These are phyloP conservation scores for Yamadazyma akitaensis DNA, from an alignment of 805 yeast species.

Conservation along the genomic window DNA sequence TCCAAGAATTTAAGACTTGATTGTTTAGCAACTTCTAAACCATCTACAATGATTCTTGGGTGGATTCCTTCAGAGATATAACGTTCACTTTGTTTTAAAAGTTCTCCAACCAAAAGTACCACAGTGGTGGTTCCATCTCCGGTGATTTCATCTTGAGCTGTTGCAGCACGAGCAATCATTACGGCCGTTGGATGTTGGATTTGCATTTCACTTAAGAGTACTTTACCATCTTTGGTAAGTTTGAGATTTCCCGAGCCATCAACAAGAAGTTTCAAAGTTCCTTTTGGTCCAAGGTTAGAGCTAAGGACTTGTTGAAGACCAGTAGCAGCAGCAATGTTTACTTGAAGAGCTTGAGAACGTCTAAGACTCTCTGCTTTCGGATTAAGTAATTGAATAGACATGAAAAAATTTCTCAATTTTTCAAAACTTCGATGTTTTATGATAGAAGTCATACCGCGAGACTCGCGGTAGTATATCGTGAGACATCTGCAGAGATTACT, in stretches of 20 bases:
- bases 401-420: slow-evolving; percentile 3
- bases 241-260: slow-evolving; percentile 96
- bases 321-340: slow-evolving; percentile 93
- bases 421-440: not conserved
- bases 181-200: slow-evolving; percentile 57
- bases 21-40: slow-evolving; percentile 86
- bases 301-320: slow-evolving; percentile 92
- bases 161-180: slow-evolving; percentile 85
- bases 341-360: slow-evolving; percentile 92
- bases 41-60: slow-evolving; percentile 92
- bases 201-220: slow-evolving; percentile 91
- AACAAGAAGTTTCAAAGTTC: slow-evolving; percentile 92
- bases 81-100: slow-evolving; percentile 91
- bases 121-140: slow-evolving; percentile 99
- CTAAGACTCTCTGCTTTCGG: slow-evolving; percentile 98
- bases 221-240: slow-evolving; percentile 96
- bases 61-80: slow-evolving; percentile 91
- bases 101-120: slow-evolving; percentile 88
- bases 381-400: slow-evolving; percentile 81
- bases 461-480: not conserved
- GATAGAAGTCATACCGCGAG: not conserved
- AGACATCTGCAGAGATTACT: no score
- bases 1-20: slow-evolving; percentile 70
- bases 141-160: slow-evolving; percentile 98
- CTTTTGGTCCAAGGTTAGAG: slow-evolving; percentile 93